A percentile compares a stretch with the other conserved stretches of the same genome.
Conservation (phyloP, 805 yeast species). For the Ogataea paradorogensis region DNA sequence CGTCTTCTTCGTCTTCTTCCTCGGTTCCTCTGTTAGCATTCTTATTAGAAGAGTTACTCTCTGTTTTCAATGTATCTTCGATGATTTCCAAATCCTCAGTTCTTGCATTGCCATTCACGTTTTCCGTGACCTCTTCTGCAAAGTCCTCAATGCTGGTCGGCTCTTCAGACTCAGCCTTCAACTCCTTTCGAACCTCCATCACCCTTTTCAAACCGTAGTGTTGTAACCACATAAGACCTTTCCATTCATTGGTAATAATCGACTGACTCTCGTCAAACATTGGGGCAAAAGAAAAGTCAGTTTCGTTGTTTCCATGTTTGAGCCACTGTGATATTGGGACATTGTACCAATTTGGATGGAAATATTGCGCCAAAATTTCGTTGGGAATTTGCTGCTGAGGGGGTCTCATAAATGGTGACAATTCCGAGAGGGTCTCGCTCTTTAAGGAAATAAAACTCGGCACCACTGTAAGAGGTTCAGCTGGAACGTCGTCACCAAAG, state of each 20-base stretch:
- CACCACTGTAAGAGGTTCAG: constrained; percentile 62
- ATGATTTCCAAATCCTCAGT: neutral
- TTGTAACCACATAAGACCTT: constrained; percentile 52
- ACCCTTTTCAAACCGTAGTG: constrained; percentile 47
- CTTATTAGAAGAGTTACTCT: too few species aligned
- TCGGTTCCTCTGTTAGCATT: too few species aligned
- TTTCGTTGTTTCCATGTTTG: constrained; percentile 37
- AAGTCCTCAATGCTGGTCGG: neutral
- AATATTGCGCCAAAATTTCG: constrained; percentile 50
- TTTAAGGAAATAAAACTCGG: constrained; percentile 44
- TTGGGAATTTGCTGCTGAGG: constrained; percentile 18
- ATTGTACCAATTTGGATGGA: constrained; percentile 64
- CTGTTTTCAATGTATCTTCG: constrained; percentile 1
- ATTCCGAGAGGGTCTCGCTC: constrained; percentile 42
- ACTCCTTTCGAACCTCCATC: constrained; percentile 15
- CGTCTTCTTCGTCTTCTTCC: constrained; percentile 5
- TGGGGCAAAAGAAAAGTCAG: constrained; percentile 62
- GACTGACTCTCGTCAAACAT: constrained; percentile 56
- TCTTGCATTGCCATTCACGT: neutral
- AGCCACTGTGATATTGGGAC: constrained; percentile 68
- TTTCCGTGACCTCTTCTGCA: neutral
- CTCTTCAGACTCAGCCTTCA: constrained; percentile 16
- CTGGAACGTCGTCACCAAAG: constrained; percentile 55
- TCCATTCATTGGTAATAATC: constrained; percentile 48
- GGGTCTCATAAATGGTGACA: constrained; percentile 36